These are phyloP conservation scores for Myriosclerotinia scirpicola DNA, from an alignment of 2,329 filamentous ascomycete genomes.

Conservation along the genomic window DNA sequence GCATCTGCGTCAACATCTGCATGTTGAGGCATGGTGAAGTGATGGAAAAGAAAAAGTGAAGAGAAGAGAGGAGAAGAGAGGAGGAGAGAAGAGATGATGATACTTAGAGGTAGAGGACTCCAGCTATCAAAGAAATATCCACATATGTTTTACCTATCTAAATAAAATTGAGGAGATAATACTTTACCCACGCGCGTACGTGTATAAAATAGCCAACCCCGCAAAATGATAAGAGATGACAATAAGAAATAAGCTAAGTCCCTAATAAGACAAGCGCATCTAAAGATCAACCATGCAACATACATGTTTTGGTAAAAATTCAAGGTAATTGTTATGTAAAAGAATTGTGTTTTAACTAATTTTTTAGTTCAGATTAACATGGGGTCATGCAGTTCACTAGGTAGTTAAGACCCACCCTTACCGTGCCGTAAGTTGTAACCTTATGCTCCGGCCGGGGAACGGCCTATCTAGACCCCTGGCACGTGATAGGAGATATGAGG, in stretches of 20 bases:
- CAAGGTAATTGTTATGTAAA: conserved; percentile 18
- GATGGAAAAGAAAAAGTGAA: neutral
- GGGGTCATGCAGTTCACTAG: neutral
- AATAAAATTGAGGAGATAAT: conserved; percentile 2
- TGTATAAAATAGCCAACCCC: conserved; percentile 4
- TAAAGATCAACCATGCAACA: neutral
- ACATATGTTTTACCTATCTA: neutral
- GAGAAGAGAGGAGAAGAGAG: neutral
- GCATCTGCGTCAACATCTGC: conserved; percentile 27
- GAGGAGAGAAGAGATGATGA: neutral
- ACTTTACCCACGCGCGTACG: conserved; percentile 12
- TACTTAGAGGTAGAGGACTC: neutral
- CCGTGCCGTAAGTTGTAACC: conserved; percentile 1
- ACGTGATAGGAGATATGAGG: conserved; percentile 20
- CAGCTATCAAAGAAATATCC: neutral
- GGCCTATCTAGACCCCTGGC: conserved; percentile 19
- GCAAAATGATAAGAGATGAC: conserved; percentile 23
- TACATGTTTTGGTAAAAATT: neutral
- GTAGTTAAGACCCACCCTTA: neutral
- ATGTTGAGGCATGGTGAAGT: conserved; percentile 9
- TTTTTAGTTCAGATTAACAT: conserved; percentile 1
- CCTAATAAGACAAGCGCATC: neutral
- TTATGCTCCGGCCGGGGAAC: conserved; percentile 12
- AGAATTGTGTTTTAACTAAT: neutral
- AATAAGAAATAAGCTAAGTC: neutral